phyloP scores from a whole-genome alignment of 495 filamentous ascomycete genomes.

The Trichoderma orchidacearum region DNA sequence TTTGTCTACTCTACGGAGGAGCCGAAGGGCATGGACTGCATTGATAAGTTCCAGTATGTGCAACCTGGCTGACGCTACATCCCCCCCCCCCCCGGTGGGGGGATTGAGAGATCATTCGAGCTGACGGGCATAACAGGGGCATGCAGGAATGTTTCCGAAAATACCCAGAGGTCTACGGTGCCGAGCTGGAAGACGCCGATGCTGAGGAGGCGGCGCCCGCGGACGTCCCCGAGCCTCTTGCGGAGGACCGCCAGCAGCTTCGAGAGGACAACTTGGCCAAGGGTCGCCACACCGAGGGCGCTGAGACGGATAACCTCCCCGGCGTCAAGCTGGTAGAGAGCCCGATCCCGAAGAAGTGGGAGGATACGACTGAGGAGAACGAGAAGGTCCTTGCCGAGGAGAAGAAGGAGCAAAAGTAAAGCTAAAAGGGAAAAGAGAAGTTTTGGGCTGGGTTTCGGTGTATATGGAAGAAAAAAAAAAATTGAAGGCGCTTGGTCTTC shows the following conservation, averaged over 20 bases:
- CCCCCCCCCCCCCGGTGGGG: neutral
- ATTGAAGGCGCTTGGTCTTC: neutral
- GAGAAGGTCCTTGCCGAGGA: too few relatives aligned
- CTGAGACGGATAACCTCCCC: neutral
- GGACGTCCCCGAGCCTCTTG: neutral
- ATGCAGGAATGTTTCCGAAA: slow-evolving; percentile 96
- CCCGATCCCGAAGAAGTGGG: neutral
- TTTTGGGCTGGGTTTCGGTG: too few relatives aligned
- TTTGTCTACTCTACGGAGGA: slow-evolving; percentile 91
- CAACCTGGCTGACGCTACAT: neutral
- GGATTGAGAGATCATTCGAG: neutral
- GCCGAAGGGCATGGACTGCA: slow-evolving; percentile 97
- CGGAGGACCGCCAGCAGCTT: neutral
- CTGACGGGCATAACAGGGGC: slow-evolving; percentile 37
- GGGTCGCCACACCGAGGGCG: neutral
- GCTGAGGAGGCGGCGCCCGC: slow-evolving; percentile 8
- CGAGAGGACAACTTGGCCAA: neutral
- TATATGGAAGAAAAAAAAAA: too few relatives aligned
- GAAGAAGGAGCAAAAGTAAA: neutral
- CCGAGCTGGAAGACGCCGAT: slow-evolving; percentile 84
- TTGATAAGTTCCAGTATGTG: slow-evolving; percentile 90
- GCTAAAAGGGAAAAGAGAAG: neutral
- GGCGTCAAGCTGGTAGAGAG: neutral
- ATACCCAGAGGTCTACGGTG: slow-evolving; percentile 83
- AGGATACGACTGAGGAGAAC: neutral